Evolutionary conservation across 768 basidiomycete species (phyloP).

Genomic region (Lactarius hatsudake): DNA sequence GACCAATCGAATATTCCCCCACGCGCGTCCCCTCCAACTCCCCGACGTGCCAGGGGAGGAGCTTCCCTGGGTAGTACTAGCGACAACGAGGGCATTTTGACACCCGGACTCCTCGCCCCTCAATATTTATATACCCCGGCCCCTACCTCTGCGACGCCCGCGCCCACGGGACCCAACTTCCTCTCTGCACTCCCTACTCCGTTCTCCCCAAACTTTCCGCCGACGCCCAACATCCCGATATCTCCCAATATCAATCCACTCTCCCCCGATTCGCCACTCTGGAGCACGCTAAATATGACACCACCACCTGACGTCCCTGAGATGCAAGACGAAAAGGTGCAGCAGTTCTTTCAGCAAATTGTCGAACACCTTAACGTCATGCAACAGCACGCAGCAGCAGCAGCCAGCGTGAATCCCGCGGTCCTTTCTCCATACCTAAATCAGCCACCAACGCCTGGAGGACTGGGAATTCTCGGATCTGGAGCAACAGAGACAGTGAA

Average conservation of each 20-base stretch:
- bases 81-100: conserved; percentile 23
- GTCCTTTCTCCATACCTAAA: conserved; percentile 9
- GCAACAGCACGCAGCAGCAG: conserved; percentile 48
- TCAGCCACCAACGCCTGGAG: conserved; percentile 5
- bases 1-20: conserved; percentile 41
- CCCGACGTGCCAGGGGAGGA: conserved; percentile 45
- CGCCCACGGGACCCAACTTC: conserved; percentile 27
- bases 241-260: conserved; percentile 30
- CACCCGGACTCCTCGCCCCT: conserved; percentile 19
- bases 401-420: conserved; percentile 9
- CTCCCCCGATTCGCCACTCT: conserved; percentile 37
- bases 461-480: conserved; percentile 16
- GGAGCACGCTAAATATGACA: conserved; percentile 34
- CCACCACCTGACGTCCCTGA: conserved; percentile 61
- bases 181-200: conserved; percentile 32
- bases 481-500: conserved; percentile 16
- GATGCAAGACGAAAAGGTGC: conserved; percentile 71
- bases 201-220: conserved; percentile 28
- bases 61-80: conserved; percentile 24
- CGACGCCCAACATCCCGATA: conserved; percentile 8
- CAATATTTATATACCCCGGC: conserved; percentile 24
- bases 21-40: conserved; percentile 59
- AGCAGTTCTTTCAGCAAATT: conserved; percentile 83
- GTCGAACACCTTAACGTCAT: conserved; percentile 75
- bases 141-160: background rate